Conservation (phyloP, 345 rosid genomes). For the Noccaea caerulescens region DNA sequence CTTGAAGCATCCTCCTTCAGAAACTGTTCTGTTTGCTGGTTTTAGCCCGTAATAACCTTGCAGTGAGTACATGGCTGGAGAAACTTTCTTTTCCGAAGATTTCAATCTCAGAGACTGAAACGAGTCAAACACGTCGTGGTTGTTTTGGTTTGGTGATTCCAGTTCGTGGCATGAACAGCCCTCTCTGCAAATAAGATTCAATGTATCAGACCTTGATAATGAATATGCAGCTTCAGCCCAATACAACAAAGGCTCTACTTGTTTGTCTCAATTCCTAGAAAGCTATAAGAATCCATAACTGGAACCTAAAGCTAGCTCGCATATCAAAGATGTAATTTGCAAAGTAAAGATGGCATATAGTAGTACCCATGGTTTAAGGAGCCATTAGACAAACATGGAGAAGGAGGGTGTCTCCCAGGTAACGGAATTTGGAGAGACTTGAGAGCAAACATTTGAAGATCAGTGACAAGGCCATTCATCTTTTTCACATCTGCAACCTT, state of each 20-base stretch:
- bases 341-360: not conserved
- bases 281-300: conserved; percentile 1
- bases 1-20: conserved; percentile 42
- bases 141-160: conserved; percentile 32
- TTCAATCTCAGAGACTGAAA: conserved; percentile 67
- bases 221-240: conserved; percentile 18
- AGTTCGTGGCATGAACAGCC: conserved; percentile 44
- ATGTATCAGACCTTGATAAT: conserved; percentile 10
- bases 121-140: conserved; percentile 54
- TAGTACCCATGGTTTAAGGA: conserved; percentile 56
- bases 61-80: conserved; percentile 72
- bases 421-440: conserved; percentile 77
- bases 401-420: conserved; percentile 94
- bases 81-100: conserved; percentile 51
- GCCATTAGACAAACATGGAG: conserved; percentile 60
- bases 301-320: not conserved
- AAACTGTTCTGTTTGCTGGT: conserved; percentile 52
- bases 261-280: not conserved
- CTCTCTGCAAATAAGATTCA: conserved; percentile 52
- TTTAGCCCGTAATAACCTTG: conserved; percentile 76
- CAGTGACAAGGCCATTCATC: conserved; percentile 86
- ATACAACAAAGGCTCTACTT: conserved; percentile 1
- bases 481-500: conserved; percentile 92
- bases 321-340: conserved; percentile 10
- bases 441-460: conserved; percentile 96